A percentile compares a stretch with the other conserved stretches of the same genome.
These are phyloP conservation scores for Fomitopsis palustris DNA, from an alignment of 1,284 basidiomycete species.

Conservation along the genomic window DNA sequence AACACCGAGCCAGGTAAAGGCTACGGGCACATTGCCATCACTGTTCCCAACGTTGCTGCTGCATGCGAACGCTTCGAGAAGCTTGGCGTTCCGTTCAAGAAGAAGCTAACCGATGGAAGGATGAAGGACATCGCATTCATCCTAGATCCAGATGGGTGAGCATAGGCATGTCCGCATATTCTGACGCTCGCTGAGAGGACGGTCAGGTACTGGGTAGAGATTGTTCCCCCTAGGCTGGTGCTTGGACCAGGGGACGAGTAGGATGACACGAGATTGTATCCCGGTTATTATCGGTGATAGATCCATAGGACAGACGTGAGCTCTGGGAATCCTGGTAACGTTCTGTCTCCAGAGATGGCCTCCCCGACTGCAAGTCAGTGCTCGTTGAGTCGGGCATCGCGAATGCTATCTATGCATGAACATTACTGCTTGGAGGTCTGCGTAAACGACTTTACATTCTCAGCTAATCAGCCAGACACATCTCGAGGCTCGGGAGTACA, in stretches of 20 bases:
- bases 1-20: slow-evolving; percentile 76
- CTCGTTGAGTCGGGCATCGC: too few relatives aligned
- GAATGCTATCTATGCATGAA: too few relatives aligned
- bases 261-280: background rate
- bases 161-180: slow-evolving; percentile 50
- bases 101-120: slow-evolving; percentile 80
- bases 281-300: too few relatives aligned
- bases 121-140: slow-evolving; percentile 89
- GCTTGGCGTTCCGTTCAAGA: slow-evolving; percentile 87
- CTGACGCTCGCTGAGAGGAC: background rate
- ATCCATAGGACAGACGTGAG: too few relatives aligned
- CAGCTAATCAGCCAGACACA: too few relatives aligned
- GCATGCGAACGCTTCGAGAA: slow-evolving; percentile 84
- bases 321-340: too few relatives aligned
- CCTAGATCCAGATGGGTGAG: slow-evolving; percentile 82
- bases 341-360: too few relatives aligned
- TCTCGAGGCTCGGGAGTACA: too few relatives aligned
- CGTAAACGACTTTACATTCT: too few relatives aligned
- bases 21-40: slow-evolving; percentile 86
- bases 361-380: too few relatives aligned
- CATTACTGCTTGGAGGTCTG: too few relatives aligned
- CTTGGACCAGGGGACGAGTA: slow-evolving; percentile 10
- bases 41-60: slow-evolving; percentile 77
- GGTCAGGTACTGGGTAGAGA: slow-evolving; percentile 19
- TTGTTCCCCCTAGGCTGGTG: slow-evolving; percentile 7